phyloP scores from a whole-genome alignment of 176 grass and related monocot genomes.

The Aegilops bicornis region DNA sequence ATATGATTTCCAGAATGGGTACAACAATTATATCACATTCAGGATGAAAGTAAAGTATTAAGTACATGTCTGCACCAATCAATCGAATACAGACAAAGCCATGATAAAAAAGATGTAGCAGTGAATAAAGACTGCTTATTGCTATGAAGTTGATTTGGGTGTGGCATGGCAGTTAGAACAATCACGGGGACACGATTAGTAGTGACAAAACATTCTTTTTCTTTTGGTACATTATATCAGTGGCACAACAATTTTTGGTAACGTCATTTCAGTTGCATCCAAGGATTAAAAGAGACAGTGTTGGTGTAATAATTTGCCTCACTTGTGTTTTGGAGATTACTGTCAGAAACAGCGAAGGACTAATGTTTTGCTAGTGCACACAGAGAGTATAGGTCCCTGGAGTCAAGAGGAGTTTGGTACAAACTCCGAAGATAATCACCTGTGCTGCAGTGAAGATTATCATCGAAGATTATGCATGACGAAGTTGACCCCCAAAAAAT shows the following conservation, averaged over 20 bases:
- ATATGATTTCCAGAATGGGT: constrained; percentile 3
- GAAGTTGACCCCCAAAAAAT: too few species aligned
- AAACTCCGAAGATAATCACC: too few species aligned
- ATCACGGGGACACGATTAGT: constrained; percentile 5
- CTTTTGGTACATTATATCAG: background rate
- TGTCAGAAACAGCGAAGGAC: too few species aligned
- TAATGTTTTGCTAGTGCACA: too few species aligned
- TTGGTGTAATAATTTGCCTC: too few species aligned
- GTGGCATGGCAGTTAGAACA: constrained; percentile 12
- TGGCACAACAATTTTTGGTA: background rate
- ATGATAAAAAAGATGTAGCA: constrained; percentile 8
- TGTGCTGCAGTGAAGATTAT: too few species aligned
- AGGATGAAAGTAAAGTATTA: background rate
- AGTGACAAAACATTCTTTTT: background rate
- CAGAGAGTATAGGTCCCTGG: too few species aligned
- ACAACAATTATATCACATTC: background rate
- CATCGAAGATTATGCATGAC: too few species aligned
- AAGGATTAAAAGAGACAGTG: constrained; percentile 2
- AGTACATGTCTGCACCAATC: constrained; percentile 8
- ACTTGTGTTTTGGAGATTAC: too few species aligned
- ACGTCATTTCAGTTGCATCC: background rate
- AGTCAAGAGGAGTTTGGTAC: too few species aligned
- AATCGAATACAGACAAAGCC: background rate
- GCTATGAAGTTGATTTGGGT: background rate
- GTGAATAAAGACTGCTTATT: background rate